Evolutionary conservation across 2,329 filamentous ascomycete genomes (phyloP).

Genomic region (Aspergillus alliaceus): DNA sequence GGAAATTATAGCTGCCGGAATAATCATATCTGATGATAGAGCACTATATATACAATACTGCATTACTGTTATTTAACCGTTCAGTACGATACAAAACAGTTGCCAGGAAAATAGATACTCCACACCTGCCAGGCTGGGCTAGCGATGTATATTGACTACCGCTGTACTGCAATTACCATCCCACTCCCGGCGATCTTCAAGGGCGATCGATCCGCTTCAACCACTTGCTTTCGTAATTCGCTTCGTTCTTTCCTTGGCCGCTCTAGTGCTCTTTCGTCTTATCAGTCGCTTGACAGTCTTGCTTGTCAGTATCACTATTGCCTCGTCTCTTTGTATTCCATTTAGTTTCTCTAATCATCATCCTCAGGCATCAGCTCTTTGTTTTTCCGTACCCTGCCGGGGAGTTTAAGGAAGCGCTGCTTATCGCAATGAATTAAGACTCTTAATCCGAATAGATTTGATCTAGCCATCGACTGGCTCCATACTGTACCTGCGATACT

Average conservation of each 20-base stretch:
- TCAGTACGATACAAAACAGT: too few species aligned
- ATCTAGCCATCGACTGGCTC: neutral
- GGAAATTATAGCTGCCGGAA: too few species aligned
- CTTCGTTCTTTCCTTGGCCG: neutral
- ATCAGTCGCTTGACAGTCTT: neutral
- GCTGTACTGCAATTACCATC: too few species aligned
- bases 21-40: too few species aligned
- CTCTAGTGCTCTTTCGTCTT: neutral
- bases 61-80: too few species aligned
- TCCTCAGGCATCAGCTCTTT: neutral
- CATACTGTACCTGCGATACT: neutral
- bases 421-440: constrained; percentile 8
- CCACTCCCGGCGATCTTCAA: neutral
- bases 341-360: neutral
- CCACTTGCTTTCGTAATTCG: neutral
- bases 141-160: too few species aligned
- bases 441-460: neutral
- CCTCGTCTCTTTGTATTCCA: neutral
- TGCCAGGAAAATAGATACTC: too few species aligned
- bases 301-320: neutral
- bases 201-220: constrained; percentile 1
- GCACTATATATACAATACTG: too few species aligned
- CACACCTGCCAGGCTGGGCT: too few species aligned
- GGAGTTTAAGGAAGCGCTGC: neutral
- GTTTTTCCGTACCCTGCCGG: neutral